Evolutionary conservation across 805 yeast species (phyloP), one percentile per base, ranked within the genome.

Genomic region (Ogataea allantospora): DNA sequence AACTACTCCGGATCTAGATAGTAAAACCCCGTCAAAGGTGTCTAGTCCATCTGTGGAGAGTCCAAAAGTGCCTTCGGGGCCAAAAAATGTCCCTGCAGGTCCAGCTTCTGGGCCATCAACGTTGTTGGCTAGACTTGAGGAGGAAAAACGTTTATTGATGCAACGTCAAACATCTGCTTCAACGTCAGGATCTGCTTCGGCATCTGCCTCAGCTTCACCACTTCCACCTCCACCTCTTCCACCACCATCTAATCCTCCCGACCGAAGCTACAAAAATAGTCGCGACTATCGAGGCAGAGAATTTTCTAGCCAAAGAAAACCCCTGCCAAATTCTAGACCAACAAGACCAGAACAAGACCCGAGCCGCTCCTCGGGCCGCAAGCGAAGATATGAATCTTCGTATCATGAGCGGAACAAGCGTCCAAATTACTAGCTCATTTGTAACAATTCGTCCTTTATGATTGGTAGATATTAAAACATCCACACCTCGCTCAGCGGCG

Each of bases 201-300:
- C 21, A 6, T 30, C 40, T 2, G 13, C 23, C 5, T 25, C 40
- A 18, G 17, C 31, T 5, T 30, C 43, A 14, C 47, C 42, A 2
- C 38, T 41, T 2, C 50, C 52, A 3, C 47, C 48, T 8, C 43
- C 42, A 9, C 54, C 52, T 16, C 45, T 49, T 20, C 48, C 46
- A 7, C 38, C 49, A 9, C 41, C 48, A 5, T 31, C 44, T 4
- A 36, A 25, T 9, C 35, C 42, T 16, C 23, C 42, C 27, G 26
- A 18, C 20, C 29, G 33, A 15, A 26, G n/a, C 27, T 34, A 23
- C 33, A 26, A 30, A 20, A 27, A 37, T 39, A 26, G 34, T 23
- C 40, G 38, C 41, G 41, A 38, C 41, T 32, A 37, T 30, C 27
- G 35, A 20, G 19, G 9, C 30, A 20, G 20, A 23, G 41, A 38